These are phyloP conservation scores for Nigrospora oryzae DNA, from an alignment of 2,329 filamentous ascomycete genomes.

Conservation along the genomic window DNA sequence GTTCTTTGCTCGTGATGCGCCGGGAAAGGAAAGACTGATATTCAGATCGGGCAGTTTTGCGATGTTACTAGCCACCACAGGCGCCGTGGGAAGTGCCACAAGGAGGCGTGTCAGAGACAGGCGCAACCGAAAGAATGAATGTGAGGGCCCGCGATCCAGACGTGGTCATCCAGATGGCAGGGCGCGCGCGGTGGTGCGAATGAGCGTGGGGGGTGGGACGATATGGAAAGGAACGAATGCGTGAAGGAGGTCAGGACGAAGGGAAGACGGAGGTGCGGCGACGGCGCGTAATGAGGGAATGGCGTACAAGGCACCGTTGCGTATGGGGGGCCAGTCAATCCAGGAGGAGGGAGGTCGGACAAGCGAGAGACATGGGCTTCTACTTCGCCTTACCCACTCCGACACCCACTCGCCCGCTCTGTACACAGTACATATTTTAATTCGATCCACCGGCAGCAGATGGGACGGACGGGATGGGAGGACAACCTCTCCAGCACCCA, in stretches of 20 bases:
- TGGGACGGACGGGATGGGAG: no score
- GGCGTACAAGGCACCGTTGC: conserved; percentile 1
- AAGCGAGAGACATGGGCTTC: conserved; percentile 4
- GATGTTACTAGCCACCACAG: no score
- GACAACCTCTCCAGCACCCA: no score
- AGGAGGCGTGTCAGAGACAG: conserved; percentile 4
- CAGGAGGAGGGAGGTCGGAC: conserved; percentile 4
- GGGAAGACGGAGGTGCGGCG: conserved; percentile 5
- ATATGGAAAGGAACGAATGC: conserved; percentile 3
- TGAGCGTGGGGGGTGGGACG: conserved; percentile 16
- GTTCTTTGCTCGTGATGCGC: no score
- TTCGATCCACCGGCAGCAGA: not conserved
- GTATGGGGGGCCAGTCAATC: not conserved
- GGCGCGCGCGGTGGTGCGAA: not conserved
- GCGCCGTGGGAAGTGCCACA: conserved; percentile 4
- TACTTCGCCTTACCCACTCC: no score
- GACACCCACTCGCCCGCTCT: not conserved
- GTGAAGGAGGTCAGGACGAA: conserved; percentile 6
- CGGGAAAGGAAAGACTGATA: no score
- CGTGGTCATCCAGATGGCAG: conserved; percentile 1
- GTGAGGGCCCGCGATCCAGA: conserved; percentile 13
- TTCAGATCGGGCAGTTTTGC: no score
- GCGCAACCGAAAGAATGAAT: conserved; percentile 16
- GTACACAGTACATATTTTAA: not conserved
- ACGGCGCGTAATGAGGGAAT: not conserved